Evolutionary conservation across 495 filamentous ascomycete genomes (phyloP), one percentile per base, ranked within the genome.

Genomic region (Aspergillus indologenus): DNA sequence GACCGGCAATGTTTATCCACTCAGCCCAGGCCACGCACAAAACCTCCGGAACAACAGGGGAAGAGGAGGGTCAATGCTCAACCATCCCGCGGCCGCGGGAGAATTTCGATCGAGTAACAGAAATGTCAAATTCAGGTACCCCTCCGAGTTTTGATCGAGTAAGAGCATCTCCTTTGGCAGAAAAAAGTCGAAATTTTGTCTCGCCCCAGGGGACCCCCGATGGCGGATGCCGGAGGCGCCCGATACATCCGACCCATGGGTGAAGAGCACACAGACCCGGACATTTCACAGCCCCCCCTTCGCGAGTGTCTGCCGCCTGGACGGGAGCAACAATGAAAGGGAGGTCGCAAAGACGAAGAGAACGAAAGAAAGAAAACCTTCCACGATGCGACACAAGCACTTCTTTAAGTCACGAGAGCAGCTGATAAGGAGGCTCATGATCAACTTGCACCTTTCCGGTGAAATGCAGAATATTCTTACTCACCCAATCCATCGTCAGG

Each of bases 101-200:
- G 19, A 29, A 34, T 61, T 58, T 57, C 53, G 6, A 63, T 66
- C 64, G 59, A 67, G 59, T 64, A 57, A 61, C 45, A 23, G 45
- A 56, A 63, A 60, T 22, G 31, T 26, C 61, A 15, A 29, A 51
- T 18, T 5, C 23, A 29, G 43, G 42, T 46, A 54, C 45, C 26
- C 54, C 26, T 20, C 44, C 29, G 42, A 29, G 59, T 67, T 67
- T 67, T 55, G 54, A 67, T 67, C 65, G 65, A 67, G 65, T 67
- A 67, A 68, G 47, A 26, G 45, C 45, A 26, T 20, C 8, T 20
- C 54, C 26, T n/a, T n/a, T n/a, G n/a, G n/a, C n/a, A n/a, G 9
- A 9, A 58, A 57, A 57, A 9, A 9, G 12, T 11, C 23, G 29
- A 19, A 26, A 26, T 34, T 31, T 18, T 29, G 14, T 14, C 12